phyloP scores from a whole-genome alignment of 306 rosid genomes.

The Acacia confusa region DNA sequence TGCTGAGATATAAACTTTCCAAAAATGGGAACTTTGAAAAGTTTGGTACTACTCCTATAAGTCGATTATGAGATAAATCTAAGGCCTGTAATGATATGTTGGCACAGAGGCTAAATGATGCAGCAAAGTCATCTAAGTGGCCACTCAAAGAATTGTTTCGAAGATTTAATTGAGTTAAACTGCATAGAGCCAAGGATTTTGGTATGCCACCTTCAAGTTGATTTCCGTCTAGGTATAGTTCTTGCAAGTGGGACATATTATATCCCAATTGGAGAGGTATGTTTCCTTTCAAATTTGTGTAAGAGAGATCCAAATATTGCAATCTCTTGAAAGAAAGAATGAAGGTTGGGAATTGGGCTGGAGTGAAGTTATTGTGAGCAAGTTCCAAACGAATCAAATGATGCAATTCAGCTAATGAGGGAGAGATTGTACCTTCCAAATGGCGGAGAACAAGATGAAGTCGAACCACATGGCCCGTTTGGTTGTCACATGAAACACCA shows the following conservation, averaged over 20 bases:
- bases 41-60: not conserved
- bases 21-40: not conserved
- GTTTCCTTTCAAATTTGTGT: not conserved
- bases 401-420: not conserved
- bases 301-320: not conserved
- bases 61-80: not conserved
- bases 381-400: not conserved
- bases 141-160: not conserved
- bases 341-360: not conserved
- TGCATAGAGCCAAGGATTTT: not conserved
- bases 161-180: not conserved
- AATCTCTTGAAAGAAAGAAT: not conserved
- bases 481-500: not conserved
- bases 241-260: not conserved
- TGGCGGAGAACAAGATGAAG: fast-evolving
- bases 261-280: not conserved
- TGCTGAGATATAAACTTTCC: not conserved
- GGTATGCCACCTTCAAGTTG: not conserved
- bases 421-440: not conserved
- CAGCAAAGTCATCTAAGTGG: not conserved
- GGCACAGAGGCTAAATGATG: not conserved
- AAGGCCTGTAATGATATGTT: not conserved
- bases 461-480: not conserved
- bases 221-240: fast-evolving
- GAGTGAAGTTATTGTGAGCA: not conserved